These are phyloP conservation scores for Oidiodendron maius DNA, from an alignment of 495 filamentous ascomycete species.

Conservation along the genomic window DNA sequence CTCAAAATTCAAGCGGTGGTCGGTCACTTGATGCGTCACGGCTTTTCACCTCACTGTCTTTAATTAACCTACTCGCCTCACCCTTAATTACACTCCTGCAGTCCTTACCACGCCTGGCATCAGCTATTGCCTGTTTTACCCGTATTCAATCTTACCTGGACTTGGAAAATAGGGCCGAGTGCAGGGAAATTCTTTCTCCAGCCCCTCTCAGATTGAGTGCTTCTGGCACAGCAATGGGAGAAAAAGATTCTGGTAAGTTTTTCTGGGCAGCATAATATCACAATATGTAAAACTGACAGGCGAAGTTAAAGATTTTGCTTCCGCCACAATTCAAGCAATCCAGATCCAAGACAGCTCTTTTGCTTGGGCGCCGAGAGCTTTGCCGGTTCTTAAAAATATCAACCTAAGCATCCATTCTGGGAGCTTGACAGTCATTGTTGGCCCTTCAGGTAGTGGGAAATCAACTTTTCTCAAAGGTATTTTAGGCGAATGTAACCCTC, in stretches of 20 bases:
- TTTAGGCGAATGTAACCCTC: slow-evolving; percentile 43
- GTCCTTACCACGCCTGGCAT: slow-evolving; percentile 21
- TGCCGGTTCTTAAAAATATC: slow-evolving; percentile 52
- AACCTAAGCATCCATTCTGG: slow-evolving; percentile 29
- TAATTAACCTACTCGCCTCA: slow-evolving; percentile 30
- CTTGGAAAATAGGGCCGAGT: not conserved
- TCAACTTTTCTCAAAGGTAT: slow-evolving; percentile 25
- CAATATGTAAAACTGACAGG: no score
- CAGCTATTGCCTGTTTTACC: slow-evolving; percentile 28
- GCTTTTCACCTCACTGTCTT: slow-evolving; percentile 32
- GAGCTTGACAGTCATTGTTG: slow-evolving; percentile 11
- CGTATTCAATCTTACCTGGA: slow-evolving; percentile 28
- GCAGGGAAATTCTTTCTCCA: no score
- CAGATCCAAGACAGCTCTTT: no score
- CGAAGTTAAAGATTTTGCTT: no score
- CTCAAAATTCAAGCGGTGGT: slow-evolving; percentile 13
- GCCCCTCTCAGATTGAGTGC: no score
- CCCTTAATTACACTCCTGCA: slow-evolving; percentile 17
- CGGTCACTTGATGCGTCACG: slow-evolving; percentile 12
- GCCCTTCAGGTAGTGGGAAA: slow-evolving; percentile 15
- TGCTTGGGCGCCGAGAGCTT: not conserved
- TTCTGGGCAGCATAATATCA: no score
- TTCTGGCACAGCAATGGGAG: no score
- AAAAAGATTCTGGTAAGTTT: no score
- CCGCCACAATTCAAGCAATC: no score